A percentile compares a stretch with the other conserved stretches of the same genome.
phyloP scores from a whole-genome alignment of 2,329 filamentous ascomycete species.

The Corynespora cassiicola region DNA sequence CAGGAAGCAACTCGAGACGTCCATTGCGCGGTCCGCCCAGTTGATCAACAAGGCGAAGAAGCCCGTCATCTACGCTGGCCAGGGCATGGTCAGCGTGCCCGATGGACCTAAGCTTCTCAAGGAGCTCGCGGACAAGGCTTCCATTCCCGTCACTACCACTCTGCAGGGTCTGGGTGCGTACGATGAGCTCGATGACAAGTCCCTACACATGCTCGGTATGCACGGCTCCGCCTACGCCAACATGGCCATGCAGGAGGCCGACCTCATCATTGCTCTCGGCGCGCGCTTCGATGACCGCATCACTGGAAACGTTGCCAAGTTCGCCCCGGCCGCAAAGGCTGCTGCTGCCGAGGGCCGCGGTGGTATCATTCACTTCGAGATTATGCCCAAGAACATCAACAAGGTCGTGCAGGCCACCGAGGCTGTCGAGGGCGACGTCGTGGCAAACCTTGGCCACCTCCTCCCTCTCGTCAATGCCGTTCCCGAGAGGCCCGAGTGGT shows the following conservation, averaged over 20 bases:
- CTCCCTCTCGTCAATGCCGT: conserved; percentile 73
- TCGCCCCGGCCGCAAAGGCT: conserved; percentile 84
- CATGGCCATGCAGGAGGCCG: conserved; percentile 96
- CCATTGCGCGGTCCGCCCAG: conserved; percentile 77
- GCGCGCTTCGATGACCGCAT: conserved; percentile 97
- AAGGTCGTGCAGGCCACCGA: conserved; percentile 97
- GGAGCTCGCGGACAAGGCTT: conserved; percentile 86
- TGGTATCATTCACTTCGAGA: conserved; percentile 96
- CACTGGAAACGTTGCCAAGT: conserved; percentile 80
- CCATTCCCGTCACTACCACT: conserved; percentile 94
- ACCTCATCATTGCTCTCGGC: conserved; percentile 93
- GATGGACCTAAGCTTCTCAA: conserved; percentile 81
- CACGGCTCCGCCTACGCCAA: conserved; percentile 97
- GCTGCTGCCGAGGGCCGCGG: conserved; percentile 86
- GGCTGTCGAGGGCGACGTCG: conserved; percentile 92
- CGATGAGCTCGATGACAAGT: conserved; percentile 92
- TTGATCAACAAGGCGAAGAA: conserved; percentile 91
- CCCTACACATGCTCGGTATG: conserved; percentile 98
- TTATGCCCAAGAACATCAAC: conserved; percentile 99
- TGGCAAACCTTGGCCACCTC: conserved; percentile 76
- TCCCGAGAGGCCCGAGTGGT: conserved; percentile 81
- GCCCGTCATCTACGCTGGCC: conserved; percentile 92
- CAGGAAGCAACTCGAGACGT: conserved; percentile 73
- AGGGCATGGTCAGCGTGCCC: conserved; percentile 81
- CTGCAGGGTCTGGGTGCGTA: conserved; percentile 91